Base-by-base conservation (phyloP, 2,329 filamentous ascomycete species). In the Gnomoniopsis smithogilvyi region DNA sequence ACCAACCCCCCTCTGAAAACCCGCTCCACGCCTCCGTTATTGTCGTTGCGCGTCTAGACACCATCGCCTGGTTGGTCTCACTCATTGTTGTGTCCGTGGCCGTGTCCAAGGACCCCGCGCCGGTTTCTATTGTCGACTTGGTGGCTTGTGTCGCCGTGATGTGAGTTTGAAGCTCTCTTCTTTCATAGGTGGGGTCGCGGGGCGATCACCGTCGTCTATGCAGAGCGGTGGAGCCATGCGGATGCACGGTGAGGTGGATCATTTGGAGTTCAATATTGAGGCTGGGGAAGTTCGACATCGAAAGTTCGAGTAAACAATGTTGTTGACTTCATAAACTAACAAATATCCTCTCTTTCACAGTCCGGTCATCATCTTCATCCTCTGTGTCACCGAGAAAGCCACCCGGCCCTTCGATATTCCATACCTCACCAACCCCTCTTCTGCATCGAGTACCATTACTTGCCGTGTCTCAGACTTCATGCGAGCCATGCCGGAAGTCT, bases 11-110 rank as follows among this genome's bases (percentile, higher is more conserved):
- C 14, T 38, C 51, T 14, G 66, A 68, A n/a, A 66, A 69, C 19
- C 67, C 68, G 6, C 63, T 73, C 8, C 69, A 73, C 38, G 68
- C 71, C 8, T 68, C 65, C 58, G 64, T 67, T 34, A 60, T 68
- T 47, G 65, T 73, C 24, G 54, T 70, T 3, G 67, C 68, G 0
- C 66, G 69, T 0, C 64, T 71, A 17, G 66, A 66, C 0, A 49
- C 66, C 1, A 62, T 67, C 0, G 56, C 70, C 10, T 74, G 72
- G 72, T 51, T 63, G 0, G 63, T 67, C 1, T 63, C 69, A 0
- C 53, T 68, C 7, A 63, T 72, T 6, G 62, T 68, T 3, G 63
- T 69, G 3, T 66, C 66, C 3, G 65, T 70, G 8, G 64, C 67
- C 15, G 56, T 65, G 33, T 54, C 62, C 7, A 58, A 56, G 6